Evolutionary conservation across 345 rosid genomes (phyloP).

Genomic region (Cardamine chenopodiifolia): DNA sequence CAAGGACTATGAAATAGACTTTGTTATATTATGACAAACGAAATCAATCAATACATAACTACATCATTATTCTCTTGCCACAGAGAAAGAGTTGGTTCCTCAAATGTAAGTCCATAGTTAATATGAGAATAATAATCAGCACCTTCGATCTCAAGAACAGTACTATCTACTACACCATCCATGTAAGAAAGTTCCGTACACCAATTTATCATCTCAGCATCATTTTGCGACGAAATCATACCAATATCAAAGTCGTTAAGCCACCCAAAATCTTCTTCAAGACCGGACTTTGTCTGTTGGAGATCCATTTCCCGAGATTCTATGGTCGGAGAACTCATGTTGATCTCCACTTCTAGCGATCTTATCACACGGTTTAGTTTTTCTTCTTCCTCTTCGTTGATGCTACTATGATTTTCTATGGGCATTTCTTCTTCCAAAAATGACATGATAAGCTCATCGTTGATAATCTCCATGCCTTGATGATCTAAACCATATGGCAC

Average conservation of each 20-base stretch:
- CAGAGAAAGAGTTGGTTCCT: conserved; percentile 44
- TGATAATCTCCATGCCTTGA: conserved; percentile 39
- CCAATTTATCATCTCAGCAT: conserved; percentile 57
- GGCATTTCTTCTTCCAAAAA: conserved; percentile 48
- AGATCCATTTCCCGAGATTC: conserved; percentile 22
- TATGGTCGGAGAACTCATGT: conserved; percentile 26
- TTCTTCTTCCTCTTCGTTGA: conserved; percentile 47
- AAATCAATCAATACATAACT: conserved; percentile 31
- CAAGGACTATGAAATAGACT: conserved; percentile 17
- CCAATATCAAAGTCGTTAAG: conserved; percentile 39
- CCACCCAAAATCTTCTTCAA: conserved; percentile 36
- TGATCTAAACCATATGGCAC: conserved; percentile 26
- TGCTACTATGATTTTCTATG: conserved; percentile 35
- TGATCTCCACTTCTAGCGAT: conserved; percentile 58
- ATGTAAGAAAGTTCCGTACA: conserved; percentile 42
- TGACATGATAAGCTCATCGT: conserved; percentile 44
- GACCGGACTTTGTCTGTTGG: background rate
- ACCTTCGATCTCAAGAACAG: conserved; percentile 42
- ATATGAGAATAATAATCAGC: conserved; percentile 44
- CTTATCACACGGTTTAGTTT: conserved; percentile 49
- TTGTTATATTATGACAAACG: conserved; percentile 16
- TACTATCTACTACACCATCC: conserved; percentile 37
- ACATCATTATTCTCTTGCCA: conserved; percentile 53
- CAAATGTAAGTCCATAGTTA: conserved; percentile 43
- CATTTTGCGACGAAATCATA: conserved; percentile 43